Base-by-base conservation (phyloP, 805 yeast genomes). In the Candida nemodendra region DNA sequence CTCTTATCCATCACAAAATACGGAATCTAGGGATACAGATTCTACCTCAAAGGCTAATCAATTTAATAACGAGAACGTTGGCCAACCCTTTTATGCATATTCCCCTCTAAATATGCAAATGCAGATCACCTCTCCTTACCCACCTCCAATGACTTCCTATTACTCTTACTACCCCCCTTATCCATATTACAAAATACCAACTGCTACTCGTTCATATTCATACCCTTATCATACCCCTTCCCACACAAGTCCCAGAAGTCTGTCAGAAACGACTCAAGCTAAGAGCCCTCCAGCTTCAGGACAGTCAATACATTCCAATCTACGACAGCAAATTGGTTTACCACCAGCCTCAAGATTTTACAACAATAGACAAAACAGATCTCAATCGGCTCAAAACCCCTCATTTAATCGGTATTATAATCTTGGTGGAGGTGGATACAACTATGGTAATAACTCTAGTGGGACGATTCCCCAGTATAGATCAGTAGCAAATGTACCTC, bases 131-230 rank as follows among this genome's bases (percentile, higher is more conserved):
- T 31, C 44, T 9, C 27, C 38, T 8, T 33, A 23, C 18, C 27
- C 17, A 12, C 32, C 29, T 16, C 36, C 41, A 15, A 24, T 30
- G 18, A 22, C 24, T n/a, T 36, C 42, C 4, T 41, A 35, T 31
- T 38, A 38, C 26, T 39, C 45, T 1, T 41, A 35, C 32, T 44
- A 41, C 28, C 28, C 38, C 18, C 39, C 39, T 8, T 43, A 43
- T 27, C 39, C 17, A 11, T 36, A 30, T 32, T 36, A 36, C 34
- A 36, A 36, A 26, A 12, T 34, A 3, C 36, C 34, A 4, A 21
- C 34, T 30, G 24, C 38, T 13, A 24, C 47, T 9, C 30, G 23
- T 23, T 31, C 42, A 25, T 38, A 27, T 14, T 29, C 46, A 3
- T 44, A 38, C 22, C 25, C 28, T n/a, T n/a, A 21, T 8, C 24